Base-by-base conservation (phyloP, 2,329 filamentous ascomycete genomes). In the Aureobasidium subglaciale region DNA sequence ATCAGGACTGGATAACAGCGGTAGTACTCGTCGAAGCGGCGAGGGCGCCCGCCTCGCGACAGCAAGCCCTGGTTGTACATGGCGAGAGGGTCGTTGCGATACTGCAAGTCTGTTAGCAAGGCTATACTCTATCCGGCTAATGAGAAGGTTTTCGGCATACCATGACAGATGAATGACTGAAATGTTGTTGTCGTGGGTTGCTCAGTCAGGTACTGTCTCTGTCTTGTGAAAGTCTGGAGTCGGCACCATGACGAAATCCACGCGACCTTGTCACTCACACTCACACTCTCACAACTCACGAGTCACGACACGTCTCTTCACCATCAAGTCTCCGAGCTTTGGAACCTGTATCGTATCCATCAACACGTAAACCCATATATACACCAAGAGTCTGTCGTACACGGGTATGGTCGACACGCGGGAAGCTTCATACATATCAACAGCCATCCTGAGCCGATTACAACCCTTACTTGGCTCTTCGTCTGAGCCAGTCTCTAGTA, bases 1-100 rank as follows among this genome's bases (percentile, higher is more conserved):
- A 99, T 97, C 64, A 86, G 85, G 65, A 96, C 82, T 40, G 93
- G 93, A 68, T 97, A 99, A 77, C 91, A 96, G 66, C 93, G 86
- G 74, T 96, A 97, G 76, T 96, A 97, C 73, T 99, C 93, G 72
- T 99, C 92, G 75, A 99, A 99, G 59, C 91, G 88, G 64, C 90
- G 87, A 63, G 73, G 78, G 65, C 70, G 77, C 71, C 67, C 67
- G 27, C 74, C 71, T 60, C 74, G 75, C 32, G 75, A 75, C 58
- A 80, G 68, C 71, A 82, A 78, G 58, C 75, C 74, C 13, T 74
- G 70, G 59, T 79, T 75, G 59, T 81, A 77, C 66, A 81, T 76
- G 57, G 75, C 69, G 70, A 78, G 75, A 42, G 72, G 72, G 56
- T 77, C 79, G 59, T 80, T 76, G 61, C 74, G 69, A 68, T 71